These are phyloP conservation scores for Aspergillus sp. DNA, from an alignment of 2,329 filamentous ascomycete species.

Conservation along the genomic window DNA sequence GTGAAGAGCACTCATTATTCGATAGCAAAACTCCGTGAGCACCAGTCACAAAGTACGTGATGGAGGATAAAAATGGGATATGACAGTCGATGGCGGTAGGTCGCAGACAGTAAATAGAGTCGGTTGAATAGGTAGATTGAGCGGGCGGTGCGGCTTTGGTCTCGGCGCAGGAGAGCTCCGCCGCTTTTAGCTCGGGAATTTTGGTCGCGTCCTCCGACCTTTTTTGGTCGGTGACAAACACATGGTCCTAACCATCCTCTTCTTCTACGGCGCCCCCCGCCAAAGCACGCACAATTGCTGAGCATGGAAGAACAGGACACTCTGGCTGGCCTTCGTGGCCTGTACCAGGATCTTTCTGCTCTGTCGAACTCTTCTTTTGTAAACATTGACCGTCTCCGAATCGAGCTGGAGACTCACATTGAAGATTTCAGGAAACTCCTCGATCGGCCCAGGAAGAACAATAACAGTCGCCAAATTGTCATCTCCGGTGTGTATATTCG, in stretches of 20 bases:
- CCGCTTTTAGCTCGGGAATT: constrained; percentile 28
- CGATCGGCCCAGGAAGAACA: constrained; percentile 71
- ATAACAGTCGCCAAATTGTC: constrained; percentile 70
- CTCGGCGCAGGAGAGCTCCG: constrained; percentile 9
- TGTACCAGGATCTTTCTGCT: constrained; percentile 81
- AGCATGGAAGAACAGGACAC: constrained; percentile 71
- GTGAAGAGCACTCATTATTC: background rate
- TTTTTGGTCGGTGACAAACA: constrained; percentile 34
- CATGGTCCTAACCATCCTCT: constrained; percentile 12
- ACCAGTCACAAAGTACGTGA: background rate
- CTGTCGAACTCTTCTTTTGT: constrained; percentile 70
- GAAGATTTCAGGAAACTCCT: constrained; percentile 70
- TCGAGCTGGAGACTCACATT: constrained; percentile 64
- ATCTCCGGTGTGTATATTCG: constrained; percentile 57
- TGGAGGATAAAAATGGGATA: background rate
- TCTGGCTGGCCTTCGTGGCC: constrained; percentile 74
- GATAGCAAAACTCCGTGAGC: background rate
- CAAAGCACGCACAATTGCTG: constrained; percentile 21
- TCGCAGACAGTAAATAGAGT: background rate
- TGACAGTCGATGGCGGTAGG: background rate
- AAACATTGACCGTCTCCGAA: constrained; percentile 66
- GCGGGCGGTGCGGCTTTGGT: background rate
- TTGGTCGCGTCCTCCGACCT: constrained; percentile 39
- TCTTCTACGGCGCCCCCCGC: constrained; percentile 27
- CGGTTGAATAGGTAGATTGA: background rate